phyloP scores from a whole-genome alignment of 768 basidiomycete genomes.

The Termitomyces sp. region DNA sequence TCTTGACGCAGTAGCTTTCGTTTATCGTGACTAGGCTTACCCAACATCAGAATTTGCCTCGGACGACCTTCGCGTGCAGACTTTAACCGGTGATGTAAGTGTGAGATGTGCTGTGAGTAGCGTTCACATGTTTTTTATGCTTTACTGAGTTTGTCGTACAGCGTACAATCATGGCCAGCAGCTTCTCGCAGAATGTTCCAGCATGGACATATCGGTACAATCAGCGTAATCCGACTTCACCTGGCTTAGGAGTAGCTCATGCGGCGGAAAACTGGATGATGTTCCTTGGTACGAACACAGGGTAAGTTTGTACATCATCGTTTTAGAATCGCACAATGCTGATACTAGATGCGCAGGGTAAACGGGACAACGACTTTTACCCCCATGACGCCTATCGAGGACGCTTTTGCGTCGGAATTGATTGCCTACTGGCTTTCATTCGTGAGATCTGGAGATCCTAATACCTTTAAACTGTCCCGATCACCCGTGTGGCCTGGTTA shows the following conservation, averaged over 20 bases:
- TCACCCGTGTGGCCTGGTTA: conserved; percentile 49
- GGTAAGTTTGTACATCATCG: conserved; percentile 28
- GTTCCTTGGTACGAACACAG: conserved; percentile 57
- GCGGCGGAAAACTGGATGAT: conserved; percentile 68
- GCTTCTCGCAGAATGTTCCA: conserved; percentile 28
- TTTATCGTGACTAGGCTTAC: conserved; percentile 27
- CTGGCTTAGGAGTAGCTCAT: conserved; percentile 33
- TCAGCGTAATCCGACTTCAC: conserved; percentile 42
- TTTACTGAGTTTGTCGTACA: conserved; percentile 11
- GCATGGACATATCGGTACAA: conserved; percentile 59
- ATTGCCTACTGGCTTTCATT: conserved; percentile 67
- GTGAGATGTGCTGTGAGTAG: conserved; percentile 49
- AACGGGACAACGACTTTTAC: conserved; percentile 13
- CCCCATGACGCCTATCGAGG: conserved; percentile 35
- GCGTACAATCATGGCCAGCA: conserved; percentile 43
- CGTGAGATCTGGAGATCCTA: conserved; percentile 51
- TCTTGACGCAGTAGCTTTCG: not conserved
- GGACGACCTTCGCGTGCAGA: conserved; percentile 34
- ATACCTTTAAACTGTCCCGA: conserved; percentile 44
- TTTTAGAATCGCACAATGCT: not conserved
- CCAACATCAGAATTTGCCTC: conserved; percentile 39
- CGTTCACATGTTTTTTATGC: not conserved
- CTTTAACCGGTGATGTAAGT: conserved; percentile 43
- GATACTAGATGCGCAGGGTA: conserved; percentile 3
- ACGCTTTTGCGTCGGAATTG: conserved; percentile 51